These are phyloP conservation scores for Sistotremastrum suecicum DNA, from an alignment of 768 basidiomycete species.

Conservation along the genomic window DNA sequence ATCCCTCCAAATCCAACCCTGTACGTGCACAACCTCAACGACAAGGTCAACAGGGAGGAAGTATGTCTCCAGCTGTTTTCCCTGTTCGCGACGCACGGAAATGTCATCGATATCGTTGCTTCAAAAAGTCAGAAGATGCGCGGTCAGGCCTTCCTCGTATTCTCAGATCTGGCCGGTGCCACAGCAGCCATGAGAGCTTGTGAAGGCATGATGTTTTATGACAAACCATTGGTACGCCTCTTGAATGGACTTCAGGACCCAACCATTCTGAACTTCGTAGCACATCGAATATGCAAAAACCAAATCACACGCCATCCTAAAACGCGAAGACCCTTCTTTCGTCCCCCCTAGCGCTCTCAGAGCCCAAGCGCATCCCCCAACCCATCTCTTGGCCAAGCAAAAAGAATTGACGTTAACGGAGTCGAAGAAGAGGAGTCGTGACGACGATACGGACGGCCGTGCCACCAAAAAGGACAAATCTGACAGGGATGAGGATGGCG, in stretches of 20 bases:
- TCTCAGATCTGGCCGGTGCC: slow-evolving; percentile 78
- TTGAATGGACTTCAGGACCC: slow-evolving; percentile 6
- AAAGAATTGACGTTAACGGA: no score
- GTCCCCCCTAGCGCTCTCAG: slow-evolving; percentile 57
- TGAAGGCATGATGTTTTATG: slow-evolving; percentile 87
- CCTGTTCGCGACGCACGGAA: slow-evolving; percentile 88
- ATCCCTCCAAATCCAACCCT: slow-evolving; percentile 76
- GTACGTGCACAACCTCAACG: slow-evolving; percentile 88
- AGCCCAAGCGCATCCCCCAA: slow-evolving; percentile 22
- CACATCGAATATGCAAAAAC: slow-evolving; percentile 83
- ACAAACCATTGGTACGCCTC: slow-evolving; percentile 74
- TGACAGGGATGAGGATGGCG: slow-evolving; percentile 48
- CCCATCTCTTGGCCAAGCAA: no score
- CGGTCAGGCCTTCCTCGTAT: slow-evolving; percentile 94
- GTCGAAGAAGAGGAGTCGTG: slow-evolving; percentile 47
- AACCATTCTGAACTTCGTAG: slow-evolving; percentile 25
- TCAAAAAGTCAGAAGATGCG: slow-evolving; percentile 75
- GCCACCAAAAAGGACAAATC: slow-evolving; percentile 58
- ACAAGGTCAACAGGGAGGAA: slow-evolving; percentile 87
- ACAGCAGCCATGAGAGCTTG: slow-evolving; percentile 89
- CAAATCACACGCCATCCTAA: slow-evolving; percentile 75
- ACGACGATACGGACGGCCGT: slow-evolving; percentile 39
- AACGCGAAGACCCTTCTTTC: slow-evolving; percentile 68
- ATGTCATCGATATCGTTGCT: slow-evolving; percentile 85
- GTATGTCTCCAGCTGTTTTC: slow-evolving; percentile 68